Evolutionary conservation across 305 asterid species (phyloP), one percentile per base, ranked within the genome.

Genomic region (Plantago lanceolata): DNA sequence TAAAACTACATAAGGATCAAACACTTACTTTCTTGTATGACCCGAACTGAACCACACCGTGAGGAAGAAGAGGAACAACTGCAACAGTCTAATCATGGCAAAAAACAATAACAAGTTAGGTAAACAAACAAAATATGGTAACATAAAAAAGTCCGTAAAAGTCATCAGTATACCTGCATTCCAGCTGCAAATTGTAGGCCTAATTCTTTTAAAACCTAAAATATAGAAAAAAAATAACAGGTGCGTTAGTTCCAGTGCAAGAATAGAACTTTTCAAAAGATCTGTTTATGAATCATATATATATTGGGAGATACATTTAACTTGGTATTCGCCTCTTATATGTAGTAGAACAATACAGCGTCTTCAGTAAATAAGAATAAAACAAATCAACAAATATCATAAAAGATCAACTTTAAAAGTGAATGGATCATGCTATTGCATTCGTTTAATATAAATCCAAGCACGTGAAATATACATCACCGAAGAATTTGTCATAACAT

Each of bases 31-130:
- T 56, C 75, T 71, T 71, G 80, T 66, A 66, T 18, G 99, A 93
- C 71, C 97, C 99, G 74, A 89, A 86, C 62, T 87, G 99, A 72
- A 93, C 89, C 61, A 93, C 96, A 7, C 99, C 99, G 68, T 87
- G 96, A 50, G 99, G 95, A 67, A 87, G 87, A 64, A 87, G 95
- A 16, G 99, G 99, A 64, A 93, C 73, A 48, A 84, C 92, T 16
- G 82, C 93, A 69, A 93, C 61, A 3, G 99, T 90, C 99, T 93
- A 82, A 65, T 61, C 59, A 76, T 72, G 37, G 60, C 19, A 17
- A 65, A 67, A 4, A 57, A 40, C 26, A 8, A 58, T 19, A 15
- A 33, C 31, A 16, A 13, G 8, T 52, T 17, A 60, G 52, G 59
- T 26, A 44, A 59, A 58, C 48, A 48, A 40, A 73, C 48, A 51